Evolutionary conservation across 768 basidiomycete genomes (phyloP).

Genomic region (Auricularia sp.): DNA sequence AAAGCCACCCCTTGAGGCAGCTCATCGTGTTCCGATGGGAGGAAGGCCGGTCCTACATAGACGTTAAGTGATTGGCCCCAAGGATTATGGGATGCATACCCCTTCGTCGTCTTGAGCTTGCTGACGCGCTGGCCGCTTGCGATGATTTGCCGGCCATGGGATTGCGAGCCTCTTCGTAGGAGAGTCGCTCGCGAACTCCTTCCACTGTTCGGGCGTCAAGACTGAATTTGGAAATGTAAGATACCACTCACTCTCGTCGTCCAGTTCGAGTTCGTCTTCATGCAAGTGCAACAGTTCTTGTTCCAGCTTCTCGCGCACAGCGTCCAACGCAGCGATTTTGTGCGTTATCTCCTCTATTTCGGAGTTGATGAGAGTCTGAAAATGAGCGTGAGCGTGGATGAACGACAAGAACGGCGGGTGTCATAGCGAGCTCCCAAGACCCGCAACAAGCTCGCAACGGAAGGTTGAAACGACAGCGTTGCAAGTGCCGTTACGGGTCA

Average conservation of each 20-base stretch:
- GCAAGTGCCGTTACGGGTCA: too few species aligned
- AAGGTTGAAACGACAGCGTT: too few species aligned
- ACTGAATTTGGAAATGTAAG: constrained; percentile 1
- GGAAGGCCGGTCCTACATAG: constrained; percentile 72
- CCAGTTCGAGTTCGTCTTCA: constrained; percentile 94
- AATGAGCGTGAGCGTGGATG: too few species aligned
- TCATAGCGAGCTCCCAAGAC: too few species aligned
- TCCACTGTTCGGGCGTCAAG: constrained; percentile 44
- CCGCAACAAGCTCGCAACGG: too few species aligned
- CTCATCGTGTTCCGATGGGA: constrained; percentile 95
- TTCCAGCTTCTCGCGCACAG: constrained; percentile 69
- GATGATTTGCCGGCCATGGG: constrained; percentile 18
- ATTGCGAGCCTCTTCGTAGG: constrained; percentile 47
- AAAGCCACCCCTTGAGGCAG: constrained; percentile 91
- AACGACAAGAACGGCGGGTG: too few species aligned
- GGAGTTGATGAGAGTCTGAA: constrained; percentile 68
- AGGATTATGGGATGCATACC: constrained; percentile 25
- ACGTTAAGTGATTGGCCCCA: neutral
- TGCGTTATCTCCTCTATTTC: constrained; percentile 84
- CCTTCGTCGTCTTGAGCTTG: constrained; percentile 61
- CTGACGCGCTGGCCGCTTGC: constrained; percentile 30
- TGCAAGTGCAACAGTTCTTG: constrained; percentile 75
- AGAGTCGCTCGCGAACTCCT: constrained; percentile 77
- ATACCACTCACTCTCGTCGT: constrained; percentile 72
- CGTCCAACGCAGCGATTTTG: constrained; percentile 81